These are phyloP conservation scores for Penicillium alfredii DNA, from an alignment of 495 filamentous ascomycete species.

Conservation along the genomic window DNA sequence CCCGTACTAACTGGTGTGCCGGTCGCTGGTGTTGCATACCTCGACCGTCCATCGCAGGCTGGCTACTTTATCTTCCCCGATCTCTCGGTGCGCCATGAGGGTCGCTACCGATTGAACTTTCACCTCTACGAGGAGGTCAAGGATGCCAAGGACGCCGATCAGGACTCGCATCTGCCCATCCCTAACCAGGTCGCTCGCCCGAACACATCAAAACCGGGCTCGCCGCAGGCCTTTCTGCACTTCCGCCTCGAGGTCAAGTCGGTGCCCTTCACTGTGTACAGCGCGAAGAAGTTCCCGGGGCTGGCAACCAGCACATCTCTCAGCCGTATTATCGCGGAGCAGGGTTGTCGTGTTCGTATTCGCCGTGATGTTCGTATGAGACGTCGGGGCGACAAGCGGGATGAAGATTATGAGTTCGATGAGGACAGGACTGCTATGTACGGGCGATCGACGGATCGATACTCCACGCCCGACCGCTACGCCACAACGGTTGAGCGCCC, in stretches of 20 bases:
- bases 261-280: constrained; percentile 80
- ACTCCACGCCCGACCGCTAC: constrained; percentile 48
- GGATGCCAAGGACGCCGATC: constrained; percentile 60
- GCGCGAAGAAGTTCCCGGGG: constrained; percentile 98
- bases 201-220: constrained; percentile 24
- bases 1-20: constrained; percentile 92
- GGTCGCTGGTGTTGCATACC: constrained; percentile 93
- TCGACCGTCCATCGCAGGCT: constrained; percentile 84
- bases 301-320: constrained; percentile 83
- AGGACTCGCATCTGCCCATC: constrained; percentile 34
- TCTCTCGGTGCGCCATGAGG: constrained; percentile 93
- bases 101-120: constrained; percentile 81
- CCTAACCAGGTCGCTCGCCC: constrained; percentile 18
- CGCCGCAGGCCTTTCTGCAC: constrained; percentile 42
- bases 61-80: constrained; percentile 99
- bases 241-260: constrained; percentile 91
- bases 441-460: constrained; percentile 53
- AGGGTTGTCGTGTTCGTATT: constrained; percentile 95
- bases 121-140: constrained; percentile 91
- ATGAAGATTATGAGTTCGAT: constrained; percentile 58
- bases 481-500: constrained; percentile 48
- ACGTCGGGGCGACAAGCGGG: constrained; percentile 68
- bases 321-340: constrained; percentile 88
- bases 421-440: constrained; percentile 53
- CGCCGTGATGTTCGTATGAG: constrained; percentile 96